These are phyloP conservation scores for Colletotrichum viniferum DNA, from an alignment of 2,329 filamentous ascomycete species.

Conservation along the genomic window DNA sequence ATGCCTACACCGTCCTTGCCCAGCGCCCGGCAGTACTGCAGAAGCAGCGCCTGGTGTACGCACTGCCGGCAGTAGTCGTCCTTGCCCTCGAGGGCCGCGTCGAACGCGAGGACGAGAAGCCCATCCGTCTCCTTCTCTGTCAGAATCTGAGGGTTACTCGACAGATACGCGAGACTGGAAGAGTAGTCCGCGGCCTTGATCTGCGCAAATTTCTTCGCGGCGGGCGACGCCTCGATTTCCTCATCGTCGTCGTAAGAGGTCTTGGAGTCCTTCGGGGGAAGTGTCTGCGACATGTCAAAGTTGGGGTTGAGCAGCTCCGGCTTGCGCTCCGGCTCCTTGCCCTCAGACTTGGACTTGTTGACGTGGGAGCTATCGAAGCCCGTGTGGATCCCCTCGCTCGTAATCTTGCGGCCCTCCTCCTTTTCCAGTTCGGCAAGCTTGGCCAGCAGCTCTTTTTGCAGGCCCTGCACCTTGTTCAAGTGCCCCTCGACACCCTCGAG, in stretches of 20 bases:
- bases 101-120: constrained; percentile 89
- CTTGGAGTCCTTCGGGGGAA: constrained; percentile 35
- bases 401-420: constrained; percentile 88
- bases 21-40: constrained; percentile 93
- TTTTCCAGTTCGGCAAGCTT: constrained; percentile 84
- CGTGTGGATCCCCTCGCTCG: constrained; percentile 85
- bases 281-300: constrained; percentile 32
- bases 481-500: constrained; percentile 79
- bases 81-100: constrained; percentile 78
- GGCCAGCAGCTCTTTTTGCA: constrained; percentile 75
- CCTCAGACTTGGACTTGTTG: constrained; percentile 58
- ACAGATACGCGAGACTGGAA: constrained; percentile 76
- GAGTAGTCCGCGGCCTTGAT: constrained; percentile 80
- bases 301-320: constrained; percentile 81
- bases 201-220: constrained; percentile 80
- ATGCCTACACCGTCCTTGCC: constrained; percentile 86
- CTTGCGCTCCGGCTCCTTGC: constrained; percentile 51
- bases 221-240: constrained; percentile 74
- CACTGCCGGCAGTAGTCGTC: constrained; percentile 82
- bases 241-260: constrained; percentile 68
- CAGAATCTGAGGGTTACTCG: constrained; percentile 77
- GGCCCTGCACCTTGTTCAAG: constrained; percentile 73
- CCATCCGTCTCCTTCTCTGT: constrained; percentile 89
- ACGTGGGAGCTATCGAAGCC: constrained; percentile 91
- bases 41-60: constrained; percentile 88